Evolutionary conservation across 176 grass and related monocot species (phyloP).

Genomic region (Aegilops umbellulata): DNA sequence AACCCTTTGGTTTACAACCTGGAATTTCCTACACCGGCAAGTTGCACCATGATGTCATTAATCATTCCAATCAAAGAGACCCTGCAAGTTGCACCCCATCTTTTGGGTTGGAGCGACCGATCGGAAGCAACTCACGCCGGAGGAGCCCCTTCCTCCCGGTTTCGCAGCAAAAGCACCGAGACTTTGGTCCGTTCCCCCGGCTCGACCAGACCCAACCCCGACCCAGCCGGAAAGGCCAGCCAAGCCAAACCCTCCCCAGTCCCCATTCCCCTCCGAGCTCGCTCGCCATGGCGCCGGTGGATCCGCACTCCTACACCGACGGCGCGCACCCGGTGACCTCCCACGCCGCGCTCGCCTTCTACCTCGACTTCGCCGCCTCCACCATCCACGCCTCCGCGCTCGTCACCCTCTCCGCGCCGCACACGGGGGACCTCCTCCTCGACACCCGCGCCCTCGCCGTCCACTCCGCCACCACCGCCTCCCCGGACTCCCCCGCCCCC

Average conservation of each 20-base stretch:
- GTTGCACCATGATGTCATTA: too few relatives aligned
- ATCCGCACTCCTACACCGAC: constrained; percentile 90
- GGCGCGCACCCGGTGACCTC: constrained; percentile 42
- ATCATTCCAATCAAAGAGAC: too few relatives aligned
- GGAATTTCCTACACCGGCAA: too few relatives aligned
- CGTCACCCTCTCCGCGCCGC: constrained; percentile 52
- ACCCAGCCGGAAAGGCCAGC: neutral
- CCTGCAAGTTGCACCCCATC: too few relatives aligned
- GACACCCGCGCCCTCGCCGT: constrained; percentile 58
- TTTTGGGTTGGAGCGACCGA: too few relatives aligned
- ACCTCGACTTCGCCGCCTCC: constrained; percentile 78
- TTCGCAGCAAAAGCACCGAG: neutral
- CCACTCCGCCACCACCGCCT: constrained; percentile 45
- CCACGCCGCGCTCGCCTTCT: constrained; percentile 65
- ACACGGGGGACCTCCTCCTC: constrained; percentile 65
- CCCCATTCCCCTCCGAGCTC: neutral
- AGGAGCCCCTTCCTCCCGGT: too few relatives aligned
- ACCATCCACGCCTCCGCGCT: constrained; percentile 60
- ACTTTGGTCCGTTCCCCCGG: neutral
- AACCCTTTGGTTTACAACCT: too few relatives aligned
- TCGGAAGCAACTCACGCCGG: too few relatives aligned
- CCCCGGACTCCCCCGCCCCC: constrained; percentile 5
- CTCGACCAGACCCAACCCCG: neutral
- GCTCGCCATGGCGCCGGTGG: constrained; percentile 69
- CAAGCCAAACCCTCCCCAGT: neutral